A percentile compares a stretch with the other conserved stretches of the same genome.
phyloP scores from a whole-genome alignment of 2,329 filamentous ascomycete genomes.

The Ophiostoma sp. region DNA sequence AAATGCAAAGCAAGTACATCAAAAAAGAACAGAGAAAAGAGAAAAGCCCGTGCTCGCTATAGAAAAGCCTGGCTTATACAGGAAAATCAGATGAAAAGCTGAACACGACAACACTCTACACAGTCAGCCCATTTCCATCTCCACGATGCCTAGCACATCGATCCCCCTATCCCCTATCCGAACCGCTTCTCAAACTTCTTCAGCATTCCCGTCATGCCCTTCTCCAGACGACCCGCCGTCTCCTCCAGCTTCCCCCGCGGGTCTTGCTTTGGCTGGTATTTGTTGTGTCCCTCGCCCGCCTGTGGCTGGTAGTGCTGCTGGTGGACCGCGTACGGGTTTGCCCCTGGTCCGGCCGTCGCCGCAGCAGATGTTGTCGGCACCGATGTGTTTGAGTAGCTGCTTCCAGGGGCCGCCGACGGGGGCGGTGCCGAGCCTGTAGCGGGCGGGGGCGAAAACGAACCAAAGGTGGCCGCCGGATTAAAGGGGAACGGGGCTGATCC shows the following conservation, averaged over 20 bases:
- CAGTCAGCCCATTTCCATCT: no score
- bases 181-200: constrained; percentile 77
- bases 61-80: no score
- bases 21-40: no score
- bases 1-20: not conserved
- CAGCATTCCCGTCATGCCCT: constrained; percentile 63
- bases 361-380: constrained; percentile 21
- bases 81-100: no score
- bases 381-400: constrained; percentile 28
- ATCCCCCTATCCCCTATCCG: constrained; percentile 34
- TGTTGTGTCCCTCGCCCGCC: constrained; percentile 49
- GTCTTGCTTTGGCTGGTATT: constrained; percentile 44
- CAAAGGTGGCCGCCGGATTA: constrained; percentile 17
- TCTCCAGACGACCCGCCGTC: constrained; percentile 61
- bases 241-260: constrained; percentile 54
- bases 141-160: no score
- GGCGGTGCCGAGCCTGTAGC: constrained; percentile 38
- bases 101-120: no score
- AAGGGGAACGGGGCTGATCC: constrained; percentile 31
- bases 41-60: no score
- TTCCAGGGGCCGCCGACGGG: not conserved
- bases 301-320: constrained; percentile 65
- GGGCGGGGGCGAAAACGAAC: constrained; percentile 41
- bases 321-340: constrained; percentile 43
- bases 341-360: constrained; percentile 29